Base-by-base conservation (phyloP, 2,329 filamentous ascomycete genomes). In the Arthrinium puccinioides region DNA sequence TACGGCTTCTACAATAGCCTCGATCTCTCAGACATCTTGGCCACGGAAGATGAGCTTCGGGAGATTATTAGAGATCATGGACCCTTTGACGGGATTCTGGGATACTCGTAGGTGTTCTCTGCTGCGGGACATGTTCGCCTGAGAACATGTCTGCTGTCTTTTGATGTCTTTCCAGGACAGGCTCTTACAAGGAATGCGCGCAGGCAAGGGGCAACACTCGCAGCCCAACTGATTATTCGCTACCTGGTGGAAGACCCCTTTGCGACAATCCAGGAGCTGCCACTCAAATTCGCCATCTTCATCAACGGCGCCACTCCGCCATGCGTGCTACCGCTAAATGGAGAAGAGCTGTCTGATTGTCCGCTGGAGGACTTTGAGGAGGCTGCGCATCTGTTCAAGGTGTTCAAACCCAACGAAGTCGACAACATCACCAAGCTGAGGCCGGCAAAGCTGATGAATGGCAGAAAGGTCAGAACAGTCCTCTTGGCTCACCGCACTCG, bases 201-300 rank as follows among this genome's bases (percentile, higher is more conserved):
- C 11, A 34, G 33, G 6, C 33, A 36, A 14, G 33, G 33, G 6
- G 33, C 21, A 3, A 36, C 33, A 6, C 33, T 36, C 6, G 33
- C 33, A 6, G 33, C 33, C 10, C 33, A 36, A 24, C 13, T 36
- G 10, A 24, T 36, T 9, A 26, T 36, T 14, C 33, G 33, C 18
- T 36, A 36, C 24, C 25, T 36, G 21, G 24, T 21, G 11, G 33
- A 36, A 24, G 27, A 36, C 33, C 33, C 33, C 15, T 36, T 36
- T 14, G 33, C 33, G 2, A 36, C 33, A 4, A 36, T 27, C 7
- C 33, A 27, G 13, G 33, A 36, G 33, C 33, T 36, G 15, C 33
- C 33, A 13, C 24, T 36, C 16, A 36, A 36, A 24, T 36, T 36
- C 7, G 33, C 33, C 33, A 20, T 36, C 33, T 36, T 36, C 18